Conservation (phyloP, 768 basidiomycete species). For the Strobilomyces confusus region DNA sequence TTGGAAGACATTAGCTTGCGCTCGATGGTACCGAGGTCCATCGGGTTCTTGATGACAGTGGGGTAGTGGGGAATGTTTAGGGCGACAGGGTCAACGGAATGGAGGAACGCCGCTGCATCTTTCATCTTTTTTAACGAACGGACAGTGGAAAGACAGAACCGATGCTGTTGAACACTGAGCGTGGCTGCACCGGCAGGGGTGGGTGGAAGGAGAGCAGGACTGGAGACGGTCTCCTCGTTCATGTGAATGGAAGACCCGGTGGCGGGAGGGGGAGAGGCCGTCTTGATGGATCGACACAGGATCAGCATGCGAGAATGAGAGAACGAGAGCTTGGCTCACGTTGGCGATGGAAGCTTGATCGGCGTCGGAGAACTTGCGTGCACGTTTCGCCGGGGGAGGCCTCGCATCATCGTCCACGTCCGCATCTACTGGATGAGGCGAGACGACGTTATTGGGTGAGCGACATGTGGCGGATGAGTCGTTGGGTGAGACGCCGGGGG, state of each 20-base stretch:
- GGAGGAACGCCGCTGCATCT: slow-evolving; percentile 76
- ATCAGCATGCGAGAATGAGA: slow-evolving; percentile 53
- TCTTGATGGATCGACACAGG: slow-evolving; percentile 41
- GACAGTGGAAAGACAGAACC: slow-evolving; percentile 73
- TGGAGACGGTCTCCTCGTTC: slow-evolving; percentile 23
- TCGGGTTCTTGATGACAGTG: slow-evolving; percentile 81
- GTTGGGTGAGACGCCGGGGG: slow-evolving; percentile 20
- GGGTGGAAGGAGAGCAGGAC: slow-evolving; percentile 11
- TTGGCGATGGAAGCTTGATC: slow-evolving; percentile 71
- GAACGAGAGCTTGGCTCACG: slow-evolving; percentile 55
- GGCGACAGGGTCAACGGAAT: slow-evolving; percentile 84
- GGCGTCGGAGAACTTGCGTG: slow-evolving; percentile 71
- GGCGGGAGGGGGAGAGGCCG: slow-evolving; percentile 69
- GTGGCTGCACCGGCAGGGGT: slow-evolving; percentile 29
- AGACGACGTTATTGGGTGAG: slow-evolving; percentile 30
- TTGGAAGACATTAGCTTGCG: slow-evolving; percentile 80
- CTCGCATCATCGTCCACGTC: slow-evolving; percentile 46
- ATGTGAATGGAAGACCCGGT: slow-evolving; percentile 39
- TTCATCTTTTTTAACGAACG: slow-evolving; percentile 83
- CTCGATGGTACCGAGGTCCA: slow-evolving; percentile 94
- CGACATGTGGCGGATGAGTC: slow-evolving; percentile 34
- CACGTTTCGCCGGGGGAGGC: slow-evolving; percentile 81
- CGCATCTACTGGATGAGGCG: slow-evolving; percentile 25
- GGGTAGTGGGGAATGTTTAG: slow-evolving; percentile 86
- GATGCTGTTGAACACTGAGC: slow-evolving; percentile 67